Base-by-base conservation (phyloP, 2,329 filamentous ascomycete species). In the Beauveria sp. region DNA sequence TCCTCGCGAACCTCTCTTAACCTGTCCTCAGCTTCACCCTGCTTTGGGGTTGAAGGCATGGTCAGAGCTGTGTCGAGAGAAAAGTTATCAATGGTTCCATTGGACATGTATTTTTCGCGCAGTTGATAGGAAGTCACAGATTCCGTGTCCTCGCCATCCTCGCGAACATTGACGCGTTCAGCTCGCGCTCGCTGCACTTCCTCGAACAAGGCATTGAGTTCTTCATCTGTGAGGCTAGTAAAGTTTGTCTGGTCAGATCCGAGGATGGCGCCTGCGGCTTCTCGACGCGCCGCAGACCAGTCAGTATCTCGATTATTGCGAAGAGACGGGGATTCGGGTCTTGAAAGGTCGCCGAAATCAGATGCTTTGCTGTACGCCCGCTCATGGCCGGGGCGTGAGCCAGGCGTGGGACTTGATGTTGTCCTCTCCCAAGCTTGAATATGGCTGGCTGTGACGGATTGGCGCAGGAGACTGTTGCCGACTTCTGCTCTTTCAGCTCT, bases 91-190 rank as follows among this genome's bases (percentile, higher is more conserved):
- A 98, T 82, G 0, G 93, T 97, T 2, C 93, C 93, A 60, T 89
- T 95, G 3, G 93, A 97, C 78, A 96, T 85, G 74, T 98, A 98
- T 70, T 98, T 98, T 68, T 99, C 95, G 57, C 95, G 84, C 34
- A 93, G 81, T 1, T 91, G 88, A 70, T 93, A 97, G 0, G 93
- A 97, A 30, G 87, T 89, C 53, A 89, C 85, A 0, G 93, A 97
- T 66, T 99, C 95, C 59, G 87, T 86, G 71, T 98, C 95, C 61
- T 97, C 93, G 61, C 93, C 90, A 46, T 88, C 88, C 64, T 93
- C 92, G 24, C 92, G 86, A 5, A 77, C 82, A 62, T 79, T 83
- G 59, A 91, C 91, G 64, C 86, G 82, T 67, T 87, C 85, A 0
- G 93, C 93, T 66, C 93, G 85, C 7, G 91, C 91, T 66, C 87